Percentiles rank a stretch among this genome's conserved stretches.
Conservation (phyloP, 495 filamentous ascomycete species). For the Trichocladium antarcticum region DNA sequence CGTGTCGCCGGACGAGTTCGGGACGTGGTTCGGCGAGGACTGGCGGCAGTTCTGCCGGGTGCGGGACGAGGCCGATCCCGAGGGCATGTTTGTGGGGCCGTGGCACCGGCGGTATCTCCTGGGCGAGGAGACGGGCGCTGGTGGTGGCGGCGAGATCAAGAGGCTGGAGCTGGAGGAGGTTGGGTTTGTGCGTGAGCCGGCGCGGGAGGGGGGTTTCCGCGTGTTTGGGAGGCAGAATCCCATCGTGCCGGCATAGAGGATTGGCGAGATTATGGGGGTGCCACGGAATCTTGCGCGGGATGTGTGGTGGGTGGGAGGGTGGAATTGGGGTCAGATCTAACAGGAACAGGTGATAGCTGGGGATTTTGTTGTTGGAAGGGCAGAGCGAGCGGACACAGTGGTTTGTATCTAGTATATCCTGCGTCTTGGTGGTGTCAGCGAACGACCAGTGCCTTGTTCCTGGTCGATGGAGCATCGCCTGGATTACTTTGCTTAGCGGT, state of each 20-base stretch:
- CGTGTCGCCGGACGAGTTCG: conserved; percentile 46
- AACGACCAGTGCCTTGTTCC: too few species aligned
- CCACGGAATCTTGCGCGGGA: not conserved
- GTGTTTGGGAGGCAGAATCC: conserved; percentile 20
- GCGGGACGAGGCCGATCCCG: conserved; percentile 64
- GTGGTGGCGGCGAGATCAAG: not conserved
- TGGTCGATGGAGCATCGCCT: too few species aligned
- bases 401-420: too few species aligned
- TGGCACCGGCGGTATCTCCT: conserved; percentile 76
- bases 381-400: too few species aligned
- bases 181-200: conserved; percentile 18
- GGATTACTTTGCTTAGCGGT: too few species aligned
- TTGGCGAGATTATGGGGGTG: conserved; percentile 1
- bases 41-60: conserved; percentile 57
- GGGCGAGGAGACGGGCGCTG: conserved; percentile 35
- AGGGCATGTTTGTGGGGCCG: conserved; percentile 83
- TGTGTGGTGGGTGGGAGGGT: not conserved
- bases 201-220: conserved; percentile 19
- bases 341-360: too few species aligned
- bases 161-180: conserved; percentile 32
- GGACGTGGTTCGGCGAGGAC: conserved; percentile 40
- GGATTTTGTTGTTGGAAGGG: too few species aligned
- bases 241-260: conserved; percentile 13
- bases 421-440: too few species aligned
- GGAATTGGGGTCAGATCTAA: not conserved